These are phyloP conservation scores for Colletotrichum australisinense DNA, from an alignment of 2,329 filamentous ascomycete genomes.

Conservation along the genomic window DNA sequence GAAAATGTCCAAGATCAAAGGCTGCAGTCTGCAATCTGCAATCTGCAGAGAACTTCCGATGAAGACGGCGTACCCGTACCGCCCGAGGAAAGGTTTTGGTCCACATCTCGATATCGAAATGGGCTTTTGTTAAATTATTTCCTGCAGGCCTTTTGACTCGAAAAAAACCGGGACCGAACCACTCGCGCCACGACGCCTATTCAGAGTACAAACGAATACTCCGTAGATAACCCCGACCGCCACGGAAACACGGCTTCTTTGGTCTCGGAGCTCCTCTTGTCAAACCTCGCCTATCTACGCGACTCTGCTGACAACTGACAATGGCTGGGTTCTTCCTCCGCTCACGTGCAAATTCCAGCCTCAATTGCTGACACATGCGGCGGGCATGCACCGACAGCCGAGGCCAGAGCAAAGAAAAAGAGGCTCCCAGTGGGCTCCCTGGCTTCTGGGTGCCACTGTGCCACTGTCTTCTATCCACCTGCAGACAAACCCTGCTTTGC, in stretches of 20 bases:
- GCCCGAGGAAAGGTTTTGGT: slow-evolving; percentile 9
- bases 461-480: slow-evolving; percentile 4
- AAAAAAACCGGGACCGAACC: slow-evolving; percentile 13
- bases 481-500: slow-evolving; percentile 3
- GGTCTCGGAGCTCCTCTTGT: neutral
- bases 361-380: slow-evolving; percentile 19
- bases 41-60: neutral
- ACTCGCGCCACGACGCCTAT: slow-evolving; percentile 4
- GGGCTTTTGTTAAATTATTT: slow-evolving; percentile 6
- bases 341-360: slow-evolving; percentile 18
- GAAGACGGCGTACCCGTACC: slow-evolving; percentile 9
- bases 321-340: neutral
- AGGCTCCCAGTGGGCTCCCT: neutral
- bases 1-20: neutral
- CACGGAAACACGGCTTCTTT: slow-evolving; percentile 11
- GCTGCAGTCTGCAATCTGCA: too few species aligned
- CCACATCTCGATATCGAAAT: slow-evolving; percentile 12
- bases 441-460: neutral
- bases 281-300: neutral
- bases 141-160: slow-evolving; percentile 28
- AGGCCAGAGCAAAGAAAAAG: slow-evolving; percentile 20
- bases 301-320: neutral
- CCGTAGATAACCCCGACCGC: neutral
- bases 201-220: neutral
- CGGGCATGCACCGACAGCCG: slow-evolving; percentile 21